Base-by-base conservation (phyloP, 306 rosid genomes). In the Oemleria cerasiformis region DNA sequence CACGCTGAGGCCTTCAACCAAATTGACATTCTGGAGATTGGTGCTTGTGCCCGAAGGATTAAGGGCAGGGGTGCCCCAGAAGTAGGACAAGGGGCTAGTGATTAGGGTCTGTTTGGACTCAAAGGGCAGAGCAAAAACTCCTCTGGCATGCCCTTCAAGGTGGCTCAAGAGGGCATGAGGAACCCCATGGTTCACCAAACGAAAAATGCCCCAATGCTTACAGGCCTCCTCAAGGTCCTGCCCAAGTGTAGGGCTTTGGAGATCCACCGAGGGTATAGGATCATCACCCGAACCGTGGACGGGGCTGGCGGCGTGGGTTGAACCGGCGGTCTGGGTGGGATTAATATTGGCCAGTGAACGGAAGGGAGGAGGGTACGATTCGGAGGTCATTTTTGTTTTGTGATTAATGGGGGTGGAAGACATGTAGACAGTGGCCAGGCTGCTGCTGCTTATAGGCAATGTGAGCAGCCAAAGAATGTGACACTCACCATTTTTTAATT, bases 1-100 rank as follows among this genome's bases (percentile, higher is more conserved):
- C 55, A 86, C 56, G 68, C 76, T 67, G 39, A 86, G 51, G 7
- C 92, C 94, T 83, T 90, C 96, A 39, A 88, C 87, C 92, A 81
- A 83, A 43, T 86, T 84, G 75, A 83, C 59, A 65, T 76, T 76
- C 23, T 72, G 78, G 45, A 75, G 63, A 30, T 30, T 30, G 11
- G 13, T 34, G 15, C 61, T 21, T 19, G 7, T 55, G 13, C 56
- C 75, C 34, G 36, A 73, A 1, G 83, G 85, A 25, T 84, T 77
- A 4, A 88, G 86, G 59, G 74, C 87, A 69, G 94, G 86, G 36
- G 90, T 90, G 38, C 96, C 96, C 91, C 90, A 88, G 81, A 90
- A 88, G 69, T 90, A 88, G 10, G 87, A 70, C 34, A 86, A 17
- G 25, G 91, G 88, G 42, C 34, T 65, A 3, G 5, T 74, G 20